These are phyloP conservation scores for Eremothecium gossypii DNA, from an alignment of 1,139 yeast species.

Conservation along the genomic window DNA sequence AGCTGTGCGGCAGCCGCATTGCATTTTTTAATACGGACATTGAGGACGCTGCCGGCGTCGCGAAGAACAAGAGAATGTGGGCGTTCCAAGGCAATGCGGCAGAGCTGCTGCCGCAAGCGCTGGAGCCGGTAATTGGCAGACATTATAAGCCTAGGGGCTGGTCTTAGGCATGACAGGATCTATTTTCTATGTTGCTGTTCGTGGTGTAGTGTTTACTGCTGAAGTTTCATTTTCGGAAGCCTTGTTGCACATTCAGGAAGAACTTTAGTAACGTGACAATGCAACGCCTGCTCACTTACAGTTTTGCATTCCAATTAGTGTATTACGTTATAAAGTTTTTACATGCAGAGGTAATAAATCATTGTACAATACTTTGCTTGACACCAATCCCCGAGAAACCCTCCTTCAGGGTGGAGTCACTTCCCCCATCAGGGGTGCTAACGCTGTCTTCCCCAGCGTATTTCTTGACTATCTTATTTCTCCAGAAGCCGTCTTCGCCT, in stretches of 20 bases:
- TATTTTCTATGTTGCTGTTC: no score
- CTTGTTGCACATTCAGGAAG: neutral
- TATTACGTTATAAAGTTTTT: no score
- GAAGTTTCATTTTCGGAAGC: neutral
- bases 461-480: slow-evolving; percentile 45
- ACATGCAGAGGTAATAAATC: no score
- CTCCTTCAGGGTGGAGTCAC: neutral
- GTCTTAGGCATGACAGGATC: slow-evolving; percentile 6
- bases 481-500: slow-evolving; percentile 70
- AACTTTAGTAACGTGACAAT: neutral
- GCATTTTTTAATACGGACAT: slow-evolving; percentile 74
- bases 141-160: slow-evolving; percentile 25
- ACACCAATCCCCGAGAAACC: no score
- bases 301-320: no score
- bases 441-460: slow-evolving; percentile 12
- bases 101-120: slow-evolving; percentile 53
- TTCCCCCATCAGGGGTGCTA: slow-evolving; percentile 1
- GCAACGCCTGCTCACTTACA: no score
- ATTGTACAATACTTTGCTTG: no score
- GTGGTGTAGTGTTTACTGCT: neutral
- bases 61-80: slow-evolving; percentile 45
- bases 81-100: slow-evolving; percentile 80
- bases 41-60: slow-evolving; percentile 36
- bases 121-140: slow-evolving; percentile 41
- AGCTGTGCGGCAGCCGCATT: slow-evolving; percentile 65